Conservation (phyloP, 2,329 filamentous ascomycete genomes). For the Fusarium staphyleae region DNA sequence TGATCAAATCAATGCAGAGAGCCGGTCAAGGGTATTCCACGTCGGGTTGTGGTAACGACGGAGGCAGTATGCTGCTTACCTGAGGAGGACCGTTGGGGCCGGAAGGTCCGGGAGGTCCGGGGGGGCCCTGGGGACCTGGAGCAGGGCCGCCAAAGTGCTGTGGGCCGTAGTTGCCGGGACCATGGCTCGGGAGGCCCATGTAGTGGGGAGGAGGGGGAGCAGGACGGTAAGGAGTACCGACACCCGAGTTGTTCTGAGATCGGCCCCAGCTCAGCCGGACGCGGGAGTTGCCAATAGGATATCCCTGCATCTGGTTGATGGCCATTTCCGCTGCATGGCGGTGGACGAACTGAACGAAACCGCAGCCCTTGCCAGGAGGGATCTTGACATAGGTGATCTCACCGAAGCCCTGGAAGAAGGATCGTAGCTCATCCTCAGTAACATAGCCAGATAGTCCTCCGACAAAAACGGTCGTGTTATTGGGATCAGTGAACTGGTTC, state of each 20-base stretch:
- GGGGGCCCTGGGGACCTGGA: constrained; percentile 53
- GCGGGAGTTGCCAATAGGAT: constrained; percentile 97
- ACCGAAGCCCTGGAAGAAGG: constrained; percentile 99
- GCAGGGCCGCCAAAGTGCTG: constrained; percentile 56
- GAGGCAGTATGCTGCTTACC: constrained; percentile 41
- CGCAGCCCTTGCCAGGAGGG: constrained; percentile 97
- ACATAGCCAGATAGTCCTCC: constrained; percentile 97
- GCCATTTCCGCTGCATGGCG: constrained; percentile 99
- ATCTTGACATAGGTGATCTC: constrained; percentile 99
- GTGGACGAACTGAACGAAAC: constrained; percentile 99
- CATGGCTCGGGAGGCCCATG: constrained; percentile 57
- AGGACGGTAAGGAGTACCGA: constrained; percentile 95
- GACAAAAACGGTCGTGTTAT: constrained; percentile 99
- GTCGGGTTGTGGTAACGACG: constrained; percentile 9
- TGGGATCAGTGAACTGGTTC: constrained; percentile 99
- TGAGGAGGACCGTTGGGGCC: constrained; percentile 51
- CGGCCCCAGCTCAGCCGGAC: constrained; percentile 97
- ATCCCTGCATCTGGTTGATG: constrained; percentile 99
- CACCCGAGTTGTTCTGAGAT: constrained; percentile 98
- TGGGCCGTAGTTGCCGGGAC: constrained; percentile 54
- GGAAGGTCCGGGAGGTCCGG: constrained; percentile 49
- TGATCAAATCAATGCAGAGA: no score
- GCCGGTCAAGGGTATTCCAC: background rate
- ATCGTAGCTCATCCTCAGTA: constrained; percentile 98
- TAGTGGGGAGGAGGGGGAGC: constrained; percentile 73